Evolutionary conservation across 192 early-diverging fungal genomes (phyloP).

Genomic region (Coemansia sp.): DNA sequence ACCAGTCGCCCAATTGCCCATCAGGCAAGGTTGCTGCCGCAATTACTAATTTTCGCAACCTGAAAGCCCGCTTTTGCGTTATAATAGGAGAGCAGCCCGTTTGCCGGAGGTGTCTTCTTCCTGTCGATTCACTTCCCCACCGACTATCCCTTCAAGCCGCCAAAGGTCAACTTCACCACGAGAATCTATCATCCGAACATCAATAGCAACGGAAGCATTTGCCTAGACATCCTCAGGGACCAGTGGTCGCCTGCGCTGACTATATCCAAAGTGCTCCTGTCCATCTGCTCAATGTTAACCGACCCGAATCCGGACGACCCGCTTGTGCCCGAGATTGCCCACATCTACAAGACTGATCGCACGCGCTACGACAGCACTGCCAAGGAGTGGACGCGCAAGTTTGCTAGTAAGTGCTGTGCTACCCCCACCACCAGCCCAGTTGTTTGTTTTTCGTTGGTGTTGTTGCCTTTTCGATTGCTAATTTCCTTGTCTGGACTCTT

Average conservation of each 20-base stretch:
- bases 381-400: conserved; percentile 93
- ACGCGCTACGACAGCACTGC: conserved; percentile 84
- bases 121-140: conserved; percentile 97
- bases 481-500: not conserved
- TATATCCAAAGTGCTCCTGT: conserved; percentile 96
- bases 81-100: conserved; percentile 85
- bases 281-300: conserved; percentile 97
- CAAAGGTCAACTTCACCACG: conserved; percentile 97
- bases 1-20: conserved; percentile 18
- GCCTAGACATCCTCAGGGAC: conserved; percentile 96
- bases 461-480: not conserved
- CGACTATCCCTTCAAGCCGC: conserved; percentile 97
- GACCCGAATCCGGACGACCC: conserved; percentile 99
- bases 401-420: conserved; percentile 58
- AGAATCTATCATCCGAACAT: conserved; percentile 99
- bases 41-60: not conserved
- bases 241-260: conserved; percentile 99
- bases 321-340: conserved; percentile 96
- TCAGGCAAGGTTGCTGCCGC: not conserved
- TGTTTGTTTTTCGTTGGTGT: not conserved
- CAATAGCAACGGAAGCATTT: conserved; percentile 97
- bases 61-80: not conserved
- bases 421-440: too few species aligned
- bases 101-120: conserved; percentile 94
- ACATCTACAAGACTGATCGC: conserved; percentile 95